phyloP scores from a whole-genome alignment of 805 yeast genomes.

The Saturnispora gosingensis region DNA sequence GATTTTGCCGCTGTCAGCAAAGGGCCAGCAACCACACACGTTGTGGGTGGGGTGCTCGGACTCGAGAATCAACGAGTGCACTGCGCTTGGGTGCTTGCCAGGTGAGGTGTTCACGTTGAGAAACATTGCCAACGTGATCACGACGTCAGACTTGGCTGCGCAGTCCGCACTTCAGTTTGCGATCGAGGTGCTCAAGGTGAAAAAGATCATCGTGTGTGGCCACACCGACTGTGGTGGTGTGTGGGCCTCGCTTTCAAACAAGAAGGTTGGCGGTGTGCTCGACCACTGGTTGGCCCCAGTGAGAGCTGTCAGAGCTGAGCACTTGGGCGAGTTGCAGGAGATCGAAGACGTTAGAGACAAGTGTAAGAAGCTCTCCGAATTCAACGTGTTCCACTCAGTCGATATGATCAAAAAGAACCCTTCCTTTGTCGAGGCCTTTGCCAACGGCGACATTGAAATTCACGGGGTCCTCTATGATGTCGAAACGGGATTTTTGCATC shows the following conservation, averaged over 20 bases:
- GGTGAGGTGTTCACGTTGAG: constrained; percentile 89
- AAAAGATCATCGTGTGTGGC: constrained; percentile 79
- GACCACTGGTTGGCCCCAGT: constrained; percentile 65
- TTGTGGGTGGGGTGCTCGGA: constrained; percentile 94
- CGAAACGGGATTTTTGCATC: constrained; percentile 52
- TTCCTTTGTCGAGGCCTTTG: constrained; percentile 57
- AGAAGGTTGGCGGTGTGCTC: constrained; percentile 57
- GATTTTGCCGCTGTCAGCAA: constrained; percentile 53
- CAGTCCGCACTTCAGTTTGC: constrained; percentile 83
- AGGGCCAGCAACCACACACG: constrained; percentile 89
- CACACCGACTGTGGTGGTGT: constrained; percentile 95
- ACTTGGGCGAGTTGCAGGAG: constrained; percentile 39
- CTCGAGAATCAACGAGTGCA: constrained; percentile 76
- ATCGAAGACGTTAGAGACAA: constrained; percentile 43
- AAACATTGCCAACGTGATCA: constrained; percentile 75
- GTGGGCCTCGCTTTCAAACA: constrained; percentile 63
- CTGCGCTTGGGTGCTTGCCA: constrained; percentile 65
- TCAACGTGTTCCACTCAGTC: constrained; percentile 68
- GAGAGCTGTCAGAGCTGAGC: constrained; percentile 59
- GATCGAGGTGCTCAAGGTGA: constrained; percentile 71
- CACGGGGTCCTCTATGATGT: constrained; percentile 84
- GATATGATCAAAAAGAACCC: constrained; percentile 56
- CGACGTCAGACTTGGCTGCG: constrained; percentile 60
- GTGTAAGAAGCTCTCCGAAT: constrained; percentile 59
- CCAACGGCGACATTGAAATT: constrained; percentile 56